Conservation (phyloP, 768 basidiomycete genomes). For the Rhizopogon rudus region DNA sequence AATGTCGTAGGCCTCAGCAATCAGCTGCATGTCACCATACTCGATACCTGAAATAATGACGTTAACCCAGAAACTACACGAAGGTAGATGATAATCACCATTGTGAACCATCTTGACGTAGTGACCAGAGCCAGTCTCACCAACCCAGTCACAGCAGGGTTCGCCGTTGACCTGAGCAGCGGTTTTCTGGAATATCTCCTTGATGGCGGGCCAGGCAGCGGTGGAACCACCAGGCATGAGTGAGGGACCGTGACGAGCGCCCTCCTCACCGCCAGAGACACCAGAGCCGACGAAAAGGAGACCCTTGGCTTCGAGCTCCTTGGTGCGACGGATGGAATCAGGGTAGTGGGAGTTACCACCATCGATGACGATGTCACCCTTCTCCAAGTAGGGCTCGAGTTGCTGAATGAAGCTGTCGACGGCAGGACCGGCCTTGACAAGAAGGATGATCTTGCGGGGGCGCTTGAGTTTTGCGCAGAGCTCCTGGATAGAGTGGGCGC, state of each 20-base stretch:
- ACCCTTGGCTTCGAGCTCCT: conserved; percentile 92
- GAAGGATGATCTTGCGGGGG: conserved; percentile 95
- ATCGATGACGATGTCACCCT: conserved; percentile 98
- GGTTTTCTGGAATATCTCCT: conserved; percentile 98
- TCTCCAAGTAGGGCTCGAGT: conserved; percentile 84
- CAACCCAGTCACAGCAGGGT: conserved; percentile 99
- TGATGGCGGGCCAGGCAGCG: conserved; percentile 94
- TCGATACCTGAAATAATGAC: conserved; percentile 73
- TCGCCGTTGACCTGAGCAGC: conserved; percentile 92
- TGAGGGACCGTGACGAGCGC: conserved; percentile 94
- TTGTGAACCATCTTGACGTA: conserved; percentile 99
- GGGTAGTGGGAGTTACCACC: conserved; percentile 99
- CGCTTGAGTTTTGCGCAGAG: conserved; percentile 88
- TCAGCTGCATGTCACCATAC: conserved; percentile 99
- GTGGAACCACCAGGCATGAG: conserved; percentile 98
- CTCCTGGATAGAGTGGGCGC: conserved; percentile 92
- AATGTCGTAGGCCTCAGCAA: conserved; percentile 98
- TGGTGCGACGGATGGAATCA: conserved; percentile 90
- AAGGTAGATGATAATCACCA: conserved; percentile 39
- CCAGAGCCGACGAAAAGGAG: conserved; percentile 97
- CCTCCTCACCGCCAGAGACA: conserved; percentile 99
- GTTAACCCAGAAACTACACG: conserved; percentile 4
- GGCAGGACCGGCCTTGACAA: conserved; percentile 96
- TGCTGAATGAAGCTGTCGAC: conserved; percentile 94
- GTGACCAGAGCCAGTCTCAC: conserved; percentile 91